Conservation (phyloP, 2,329 filamentous ascomycete species). For the Bipolaris victoriae region DNA sequence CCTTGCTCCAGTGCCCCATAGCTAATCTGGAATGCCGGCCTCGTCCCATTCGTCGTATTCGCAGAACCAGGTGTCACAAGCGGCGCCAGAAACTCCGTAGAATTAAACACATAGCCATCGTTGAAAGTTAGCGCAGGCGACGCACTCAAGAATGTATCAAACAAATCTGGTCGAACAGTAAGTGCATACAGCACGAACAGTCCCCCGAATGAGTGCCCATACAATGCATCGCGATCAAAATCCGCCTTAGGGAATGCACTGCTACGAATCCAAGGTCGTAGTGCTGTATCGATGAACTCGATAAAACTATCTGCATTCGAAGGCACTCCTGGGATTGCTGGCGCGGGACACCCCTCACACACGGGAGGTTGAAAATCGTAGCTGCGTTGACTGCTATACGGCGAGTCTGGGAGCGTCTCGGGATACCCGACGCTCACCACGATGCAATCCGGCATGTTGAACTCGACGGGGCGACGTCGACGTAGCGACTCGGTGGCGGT, state of each 20-base stretch:
- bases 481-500: constrained; percentile 40
- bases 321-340: constrained; percentile 39
- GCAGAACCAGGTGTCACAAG: constrained; percentile 10
- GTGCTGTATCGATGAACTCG: constrained; percentile 50
- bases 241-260: constrained; percentile 40
- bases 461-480: constrained; percentile 40
- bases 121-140: constrained; percentile 60
- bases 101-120: constrained; percentile 48
- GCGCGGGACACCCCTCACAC: constrained; percentile 35
- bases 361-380: constrained; percentile 42
- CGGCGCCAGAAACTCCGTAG: constrained; percentile 28
- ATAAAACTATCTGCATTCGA: constrained; percentile 57
- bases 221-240: constrained; percentile 52
- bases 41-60: constrained; percentile 15
- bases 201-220: constrained; percentile 59
- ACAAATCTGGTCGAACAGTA: constrained; percentile 50
- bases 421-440: constrained; percentile 43
- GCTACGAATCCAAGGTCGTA: constrained; percentile 46
- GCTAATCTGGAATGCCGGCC: constrained; percentile 42
- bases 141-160: constrained; percentile 54
- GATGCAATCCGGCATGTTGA: constrained; percentile 38
- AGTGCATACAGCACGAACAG: constrained; percentile 56
- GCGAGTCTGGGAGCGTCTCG: constrained; percentile 37
- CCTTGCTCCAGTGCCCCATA: constrained; percentile 40
- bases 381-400: constrained; percentile 33